phyloP scores from a whole-genome alignment of 441 rosid species.

The Mallotus repandus region DNA sequence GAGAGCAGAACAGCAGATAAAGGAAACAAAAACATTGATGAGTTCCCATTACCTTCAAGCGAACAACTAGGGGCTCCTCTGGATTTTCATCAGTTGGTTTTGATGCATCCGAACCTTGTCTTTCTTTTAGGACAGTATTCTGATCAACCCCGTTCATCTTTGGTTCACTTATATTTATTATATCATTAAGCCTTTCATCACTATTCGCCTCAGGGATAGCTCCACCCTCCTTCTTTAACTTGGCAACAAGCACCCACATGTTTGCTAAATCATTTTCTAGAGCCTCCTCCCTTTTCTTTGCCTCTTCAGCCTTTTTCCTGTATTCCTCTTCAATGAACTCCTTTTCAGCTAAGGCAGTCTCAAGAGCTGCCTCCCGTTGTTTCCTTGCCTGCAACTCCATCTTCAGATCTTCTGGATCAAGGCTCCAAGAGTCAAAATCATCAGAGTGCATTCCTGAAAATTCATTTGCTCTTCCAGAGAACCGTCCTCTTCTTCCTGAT shows the following conservation, averaged over 20 bases:
- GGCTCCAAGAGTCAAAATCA: slow-evolving; percentile 79
- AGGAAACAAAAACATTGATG: neutral
- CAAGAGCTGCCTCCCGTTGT: slow-evolving; percentile 86
- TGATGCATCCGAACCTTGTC: slow-evolving; percentile 45
- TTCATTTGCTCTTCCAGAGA: slow-evolving; percentile 61
- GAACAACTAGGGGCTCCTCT: slow-evolving; percentile 87
- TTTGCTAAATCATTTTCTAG: slow-evolving; percentile 94
- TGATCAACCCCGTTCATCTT: slow-evolving; percentile 41
- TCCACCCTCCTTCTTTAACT: slow-evolving; percentile 82
- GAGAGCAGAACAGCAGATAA: neutral
- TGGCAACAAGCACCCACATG: slow-evolving; percentile 99
- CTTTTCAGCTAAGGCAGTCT: slow-evolving; percentile 83
- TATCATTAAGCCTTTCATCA: slow-evolving; percentile 39
- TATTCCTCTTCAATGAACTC: slow-evolving; percentile 74
- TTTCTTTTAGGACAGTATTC: slow-evolving; percentile 43
- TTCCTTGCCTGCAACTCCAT: slow-evolving; percentile 90
- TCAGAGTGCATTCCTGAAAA: slow-evolving; percentile 43
- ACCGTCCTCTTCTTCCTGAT: slow-evolving; percentile 75
- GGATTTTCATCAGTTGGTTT: slow-evolving; percentile 53
- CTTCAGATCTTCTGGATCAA: slow-evolving; percentile 73
- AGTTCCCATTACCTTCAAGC: slow-evolving; percentile 66
- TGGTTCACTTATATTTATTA: slow-evolving; percentile 30
- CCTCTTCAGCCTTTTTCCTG: slow-evolving; percentile 76
- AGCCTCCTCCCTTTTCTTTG: slow-evolving; percentile 84
- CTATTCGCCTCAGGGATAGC: slow-evolving; percentile 44